Evolutionary conservation across 78 protist genomes (phyloP).

Genomic region (Guillardia theta): DNA sequence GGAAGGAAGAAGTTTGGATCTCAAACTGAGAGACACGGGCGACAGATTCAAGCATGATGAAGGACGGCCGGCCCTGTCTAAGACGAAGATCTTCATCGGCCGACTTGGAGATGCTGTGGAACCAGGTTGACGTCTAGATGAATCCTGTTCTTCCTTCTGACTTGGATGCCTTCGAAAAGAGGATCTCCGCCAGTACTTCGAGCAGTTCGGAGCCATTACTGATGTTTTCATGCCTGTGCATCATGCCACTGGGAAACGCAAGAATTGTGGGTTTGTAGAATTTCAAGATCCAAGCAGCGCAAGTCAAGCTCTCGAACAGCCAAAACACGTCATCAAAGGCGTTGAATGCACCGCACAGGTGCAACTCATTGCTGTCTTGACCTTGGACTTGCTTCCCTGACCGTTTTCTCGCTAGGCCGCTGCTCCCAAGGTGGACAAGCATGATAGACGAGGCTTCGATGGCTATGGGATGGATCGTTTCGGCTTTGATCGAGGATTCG

Average conservation of each 20-base stretch:
- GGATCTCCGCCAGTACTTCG: constrained; percentile 6
- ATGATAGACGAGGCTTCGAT: not conserved
- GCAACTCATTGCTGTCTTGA: not conserved
- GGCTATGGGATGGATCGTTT: not conserved
- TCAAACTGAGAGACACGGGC: not conserved
- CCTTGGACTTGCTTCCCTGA: not conserved
- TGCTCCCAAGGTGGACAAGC: not conserved
- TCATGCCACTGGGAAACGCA: not conserved
- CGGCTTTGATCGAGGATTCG: not conserved
- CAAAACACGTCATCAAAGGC: not conserved
- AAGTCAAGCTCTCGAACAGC: not conserved
- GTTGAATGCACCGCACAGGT: not conserved
- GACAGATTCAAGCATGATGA: not conserved
- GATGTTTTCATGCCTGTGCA: constrained; percentile 22
- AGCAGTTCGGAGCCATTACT: not conserved
- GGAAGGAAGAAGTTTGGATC: not conserved
- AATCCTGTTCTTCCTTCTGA: not conserved
- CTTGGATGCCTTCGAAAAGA: not conserved
- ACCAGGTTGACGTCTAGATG: not conserved
- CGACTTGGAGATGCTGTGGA: not conserved
- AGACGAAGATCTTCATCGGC: not conserved
- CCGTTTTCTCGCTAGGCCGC: not conserved
- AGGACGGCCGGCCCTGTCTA: not conserved
- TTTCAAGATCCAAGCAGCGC: not conserved
- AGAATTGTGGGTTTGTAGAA: not conserved